Percentiles rank a stretch among this genome's conserved stretches.
phyloP scores from a whole-genome alignment of 306 rosid genomes.

The Cucurbita moschata region DNA sequence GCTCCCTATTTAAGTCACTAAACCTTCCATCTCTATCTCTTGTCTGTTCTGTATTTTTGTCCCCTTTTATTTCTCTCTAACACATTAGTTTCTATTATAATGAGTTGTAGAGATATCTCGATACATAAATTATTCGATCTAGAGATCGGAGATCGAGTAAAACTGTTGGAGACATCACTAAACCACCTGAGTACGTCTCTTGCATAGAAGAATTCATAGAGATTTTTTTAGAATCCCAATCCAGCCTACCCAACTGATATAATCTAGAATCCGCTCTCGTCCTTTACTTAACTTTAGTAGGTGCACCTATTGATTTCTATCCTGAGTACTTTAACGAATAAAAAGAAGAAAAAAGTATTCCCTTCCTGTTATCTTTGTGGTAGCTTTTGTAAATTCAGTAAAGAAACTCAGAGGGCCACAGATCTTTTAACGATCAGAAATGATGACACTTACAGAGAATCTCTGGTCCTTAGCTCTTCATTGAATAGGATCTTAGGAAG shows the following conservation, averaged over 20 bases:
- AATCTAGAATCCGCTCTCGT: too few species aligned
- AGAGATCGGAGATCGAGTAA: too few species aligned
- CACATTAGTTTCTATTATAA: too few species aligned
- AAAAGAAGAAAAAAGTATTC: background rate
- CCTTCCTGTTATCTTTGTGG: background rate
- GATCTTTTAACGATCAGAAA: background rate
- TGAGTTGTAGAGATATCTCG: too few species aligned
- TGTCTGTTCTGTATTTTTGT: background rate
- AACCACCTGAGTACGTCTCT: too few species aligned
- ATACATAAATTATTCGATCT: too few species aligned
- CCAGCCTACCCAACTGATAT: too few species aligned
- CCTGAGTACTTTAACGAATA: background rate
- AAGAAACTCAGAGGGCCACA: background rate
- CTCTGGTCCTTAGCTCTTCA: constrained; percentile 46
- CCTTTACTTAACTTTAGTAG: background rate
- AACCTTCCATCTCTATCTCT: background rate
- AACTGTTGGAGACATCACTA: too few species aligned
- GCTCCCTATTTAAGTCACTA: background rate
- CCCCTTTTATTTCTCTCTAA: too few species aligned
- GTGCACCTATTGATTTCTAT: background rate
- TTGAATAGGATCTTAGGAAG: constrained; percentile 53
- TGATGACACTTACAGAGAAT: constrained; percentile 41
- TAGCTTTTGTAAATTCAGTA: background rate
- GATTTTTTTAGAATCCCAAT: too few species aligned
- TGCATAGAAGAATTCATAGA: too few species aligned